These are phyloP conservation scores for Talaromyces nanjingensis DNA, from an alignment of 495 filamentous ascomycete genomes.

Conservation along the genomic window DNA sequence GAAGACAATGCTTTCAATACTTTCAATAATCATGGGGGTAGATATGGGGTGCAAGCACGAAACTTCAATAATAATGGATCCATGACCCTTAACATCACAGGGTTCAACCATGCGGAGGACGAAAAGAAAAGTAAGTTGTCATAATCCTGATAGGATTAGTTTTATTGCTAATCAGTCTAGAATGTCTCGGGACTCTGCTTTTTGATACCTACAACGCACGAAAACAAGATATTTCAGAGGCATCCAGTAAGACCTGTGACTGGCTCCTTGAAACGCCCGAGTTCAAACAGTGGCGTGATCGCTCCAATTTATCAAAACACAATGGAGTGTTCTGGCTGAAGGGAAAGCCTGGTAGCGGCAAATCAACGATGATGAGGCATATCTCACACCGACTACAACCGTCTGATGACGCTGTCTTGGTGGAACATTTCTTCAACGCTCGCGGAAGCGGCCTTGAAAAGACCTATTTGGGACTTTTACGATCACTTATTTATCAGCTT, in stretches of 20 bases:
- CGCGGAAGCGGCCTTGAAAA: conserved; percentile 42
- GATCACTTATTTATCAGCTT: conserved; percentile 37
- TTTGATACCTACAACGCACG: conserved; percentile 26
- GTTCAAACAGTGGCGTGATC: conserved; percentile 41
- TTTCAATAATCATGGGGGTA: no score
- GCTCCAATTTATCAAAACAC: conserved; percentile 23
- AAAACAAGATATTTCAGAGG: conserved; percentile 16
- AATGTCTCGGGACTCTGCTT: conserved; percentile 12
- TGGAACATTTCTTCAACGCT: conserved; percentile 44
- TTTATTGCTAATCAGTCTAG: not conserved
- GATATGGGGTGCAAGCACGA: no score
- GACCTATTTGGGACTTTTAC: conserved; percentile 45
- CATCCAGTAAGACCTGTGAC: conserved; percentile 34
- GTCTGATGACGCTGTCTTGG: not conserved
- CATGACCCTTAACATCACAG: no score
- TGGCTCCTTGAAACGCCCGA: conserved; percentile 39
- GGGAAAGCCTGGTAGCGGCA: conserved; percentile 18
- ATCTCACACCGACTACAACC: conserved; percentile 10
- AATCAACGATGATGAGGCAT: conserved; percentile 20
- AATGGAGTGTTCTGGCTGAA: conserved; percentile 19
- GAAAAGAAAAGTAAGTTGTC: no score
- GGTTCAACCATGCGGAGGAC: no score
- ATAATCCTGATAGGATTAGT: no score
- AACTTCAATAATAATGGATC: no score
- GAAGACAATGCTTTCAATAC: no score